These are phyloP conservation scores for Prillingera fragicola DNA, from an alignment of 1,284 basidiomycete genomes.

Conservation along the genomic window DNA sequence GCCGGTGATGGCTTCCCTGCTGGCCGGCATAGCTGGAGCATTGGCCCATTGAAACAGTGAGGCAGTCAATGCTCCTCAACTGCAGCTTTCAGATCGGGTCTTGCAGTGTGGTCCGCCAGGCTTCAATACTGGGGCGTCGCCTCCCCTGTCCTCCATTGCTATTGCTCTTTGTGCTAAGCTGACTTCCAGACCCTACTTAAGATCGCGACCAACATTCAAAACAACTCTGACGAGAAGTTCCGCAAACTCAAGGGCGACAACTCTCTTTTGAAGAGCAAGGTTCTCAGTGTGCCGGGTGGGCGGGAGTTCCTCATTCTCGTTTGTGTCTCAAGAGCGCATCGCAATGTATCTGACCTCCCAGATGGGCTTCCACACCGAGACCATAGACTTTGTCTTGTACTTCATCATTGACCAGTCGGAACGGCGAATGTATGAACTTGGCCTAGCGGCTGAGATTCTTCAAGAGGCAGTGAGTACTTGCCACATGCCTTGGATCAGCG, in stretches of 20 bases:
- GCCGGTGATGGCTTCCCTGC: not conserved
- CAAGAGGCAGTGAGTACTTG: constrained; percentile 30
- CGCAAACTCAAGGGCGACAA: constrained; percentile 35
- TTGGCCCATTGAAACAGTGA: too few species aligned
- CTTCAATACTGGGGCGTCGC: not conserved
- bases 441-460: constrained; percentile 31
- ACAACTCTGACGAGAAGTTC: constrained; percentile 36
- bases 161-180: not conserved
- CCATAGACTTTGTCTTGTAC: constrained; percentile 27
- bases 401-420: constrained; percentile 31
- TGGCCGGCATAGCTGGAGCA: not conserved
- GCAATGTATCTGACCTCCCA: constrained; percentile 10
- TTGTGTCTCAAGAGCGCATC: constrained; percentile 11
- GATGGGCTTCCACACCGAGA: constrained; percentile 43
- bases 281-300: constrained; percentile 35
- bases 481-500: not conserved
- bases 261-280: constrained; percentile 33
- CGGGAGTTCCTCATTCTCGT: constrained; percentile 44
- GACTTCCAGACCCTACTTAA: constrained; percentile 39
- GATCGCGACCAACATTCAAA: constrained; percentile 39
- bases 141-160: not conserved
- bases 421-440: constrained; percentile 33
- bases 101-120: not conserved
- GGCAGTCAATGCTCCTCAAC: not conserved
- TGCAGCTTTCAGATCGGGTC: not conserved